These are phyloP conservation scores for Wallacemonas collosoma DNA, from an alignment of 208 protist genomes.

Conservation along the genomic window DNA sequence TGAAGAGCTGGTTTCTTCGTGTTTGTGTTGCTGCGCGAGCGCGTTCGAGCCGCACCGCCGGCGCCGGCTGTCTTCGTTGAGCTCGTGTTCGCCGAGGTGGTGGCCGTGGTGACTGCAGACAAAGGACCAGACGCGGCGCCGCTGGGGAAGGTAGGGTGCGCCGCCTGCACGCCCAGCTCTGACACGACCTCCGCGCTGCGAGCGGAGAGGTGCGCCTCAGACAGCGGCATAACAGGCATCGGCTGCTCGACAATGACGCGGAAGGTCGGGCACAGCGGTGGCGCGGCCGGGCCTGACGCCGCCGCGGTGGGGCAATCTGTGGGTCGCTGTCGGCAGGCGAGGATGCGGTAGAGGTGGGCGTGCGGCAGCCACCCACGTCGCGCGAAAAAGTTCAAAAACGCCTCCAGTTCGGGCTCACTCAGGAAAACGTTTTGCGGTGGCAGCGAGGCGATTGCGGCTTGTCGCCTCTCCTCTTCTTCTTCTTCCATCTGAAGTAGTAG, in stretches of 20 bases:
- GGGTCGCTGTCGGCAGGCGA: slow-evolving; percentile 26
- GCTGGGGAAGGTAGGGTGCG: background rate
- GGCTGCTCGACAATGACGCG: slow-evolving; percentile 47
- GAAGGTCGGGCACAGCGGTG: slow-evolving; percentile 5
- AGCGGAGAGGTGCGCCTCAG: slow-evolving; percentile 16
- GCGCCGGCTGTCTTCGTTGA: no score
- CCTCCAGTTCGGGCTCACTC: slow-evolving; percentile 36
- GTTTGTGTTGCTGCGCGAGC: slow-evolving; percentile 1
- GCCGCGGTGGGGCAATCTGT: background rate
- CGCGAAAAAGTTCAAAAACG: slow-evolving; percentile 56
- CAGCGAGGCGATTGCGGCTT: slow-evolving; percentile 41
- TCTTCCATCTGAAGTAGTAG: slow-evolving; percentile 53
- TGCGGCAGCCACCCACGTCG: slow-evolving; percentile 57
- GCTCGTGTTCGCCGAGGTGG: background rate
- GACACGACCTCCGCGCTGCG: background rate
- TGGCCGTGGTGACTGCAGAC: background rate
- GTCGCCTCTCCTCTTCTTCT: slow-evolving; percentile 60
- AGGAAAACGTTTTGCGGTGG: slow-evolving; percentile 77
- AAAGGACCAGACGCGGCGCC: background rate
- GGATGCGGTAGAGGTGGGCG: slow-evolving; percentile 50
- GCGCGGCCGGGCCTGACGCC: background rate
- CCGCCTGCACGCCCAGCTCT: background rate
- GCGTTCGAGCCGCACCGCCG: background rate
- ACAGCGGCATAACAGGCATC: slow-evolving; percentile 39
- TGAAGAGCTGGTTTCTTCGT: slow-evolving; percentile 1